These are phyloP conservation scores for Nitzschia inconspicua DNA, from an alignment of 108 stramenopile species.

Conservation along the genomic window DNA sequence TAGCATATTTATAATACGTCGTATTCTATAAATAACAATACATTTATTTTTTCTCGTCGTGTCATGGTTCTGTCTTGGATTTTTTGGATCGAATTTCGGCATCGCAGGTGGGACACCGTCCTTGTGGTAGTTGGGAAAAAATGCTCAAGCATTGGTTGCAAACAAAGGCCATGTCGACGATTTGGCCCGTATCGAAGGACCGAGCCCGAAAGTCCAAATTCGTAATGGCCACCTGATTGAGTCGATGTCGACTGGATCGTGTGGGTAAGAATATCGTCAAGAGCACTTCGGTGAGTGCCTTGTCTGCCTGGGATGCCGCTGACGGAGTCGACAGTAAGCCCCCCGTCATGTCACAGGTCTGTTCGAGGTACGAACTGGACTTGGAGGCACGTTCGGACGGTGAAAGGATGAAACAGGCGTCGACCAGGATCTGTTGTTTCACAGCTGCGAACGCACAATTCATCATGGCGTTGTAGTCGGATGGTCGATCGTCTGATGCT, in stretches of 20 bases:
- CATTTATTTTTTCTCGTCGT: no score
- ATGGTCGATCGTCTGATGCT: constrained; percentile 77
- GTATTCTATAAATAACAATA: no score
- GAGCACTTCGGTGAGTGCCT: constrained; percentile 73
- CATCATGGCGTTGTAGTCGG: constrained; percentile 90
- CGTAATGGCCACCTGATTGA: constrained; percentile 70
- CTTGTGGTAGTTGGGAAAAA: constrained; percentile 58
- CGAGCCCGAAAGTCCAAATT: constrained; percentile 84
- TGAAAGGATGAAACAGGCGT: constrained; percentile 73
- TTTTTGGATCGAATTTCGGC: constrained; percentile 55
- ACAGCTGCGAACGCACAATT: constrained; percentile 84
- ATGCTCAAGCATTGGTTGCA: constrained; percentile 87
- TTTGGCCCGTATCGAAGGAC: constrained; percentile 77
- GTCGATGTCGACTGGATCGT: constrained; percentile 32
- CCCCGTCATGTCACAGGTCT: constrained; percentile 71
- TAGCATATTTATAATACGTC: no score
- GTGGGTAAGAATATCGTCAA: constrained; percentile 71
- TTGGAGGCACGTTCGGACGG: constrained; percentile 25
- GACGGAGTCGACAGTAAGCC: constrained; percentile 46
- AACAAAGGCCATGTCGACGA: constrained; percentile 70
- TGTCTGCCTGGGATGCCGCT: constrained; percentile 70
- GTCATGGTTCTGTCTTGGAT: no score
- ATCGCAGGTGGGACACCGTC: constrained; percentile 72
- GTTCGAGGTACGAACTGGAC: constrained; percentile 66
- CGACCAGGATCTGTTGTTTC: constrained; percentile 68